Evolutionary conservation across 768 basidiomycete species (phyloP).

Genomic region (Kockovaella imperatae): DNA sequence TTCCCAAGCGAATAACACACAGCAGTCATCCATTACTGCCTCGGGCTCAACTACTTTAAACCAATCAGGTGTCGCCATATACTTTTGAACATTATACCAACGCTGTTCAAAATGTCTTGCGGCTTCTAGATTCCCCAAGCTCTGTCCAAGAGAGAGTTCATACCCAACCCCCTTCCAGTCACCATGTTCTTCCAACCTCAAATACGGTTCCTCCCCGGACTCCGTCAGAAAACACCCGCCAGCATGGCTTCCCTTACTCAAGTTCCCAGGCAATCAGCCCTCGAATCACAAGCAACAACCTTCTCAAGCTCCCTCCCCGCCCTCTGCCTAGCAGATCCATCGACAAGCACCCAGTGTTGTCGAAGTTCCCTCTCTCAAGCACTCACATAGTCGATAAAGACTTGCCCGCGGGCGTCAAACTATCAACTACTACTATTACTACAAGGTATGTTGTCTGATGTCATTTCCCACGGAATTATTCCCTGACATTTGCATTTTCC

Average conservation of each 20-base stretch:
- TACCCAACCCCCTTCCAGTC: slow-evolving; percentile 5
- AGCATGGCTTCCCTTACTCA: slow-evolving; percentile 19
- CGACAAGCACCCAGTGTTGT: not conserved
- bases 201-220: too few relatives aligned
- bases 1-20: too few relatives aligned
- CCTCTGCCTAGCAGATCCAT: not conserved
- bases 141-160: slow-evolving; percentile 4
- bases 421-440: too few relatives aligned
- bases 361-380: slow-evolving; percentile 4
- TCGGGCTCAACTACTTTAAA: slow-evolving; percentile 6
- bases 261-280: slow-evolving; percentile 1
- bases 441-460: not conserved
- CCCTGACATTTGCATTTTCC: too few relatives aligned
- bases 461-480: too few relatives aligned
- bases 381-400: slow-evolving; percentile 13
- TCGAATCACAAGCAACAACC: slow-evolving; percentile 9
- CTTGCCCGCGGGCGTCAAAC: slow-evolving; percentile 1
- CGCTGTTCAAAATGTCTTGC: slow-evolving; percentile 24
- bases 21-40: slow-evolving; percentile 2
- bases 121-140: slow-evolving; percentile 19
- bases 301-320: slow-evolving; percentile 1
- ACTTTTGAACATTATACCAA: slow-evolving; percentile 12
- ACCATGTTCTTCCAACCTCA: too few relatives aligned
- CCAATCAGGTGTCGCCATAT: slow-evolving; percentile 3
- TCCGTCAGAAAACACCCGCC: too few relatives aligned